phyloP scores from a whole-genome alignment of 129 eudicot genomes.

The Oenanthe sinensis region DNA sequence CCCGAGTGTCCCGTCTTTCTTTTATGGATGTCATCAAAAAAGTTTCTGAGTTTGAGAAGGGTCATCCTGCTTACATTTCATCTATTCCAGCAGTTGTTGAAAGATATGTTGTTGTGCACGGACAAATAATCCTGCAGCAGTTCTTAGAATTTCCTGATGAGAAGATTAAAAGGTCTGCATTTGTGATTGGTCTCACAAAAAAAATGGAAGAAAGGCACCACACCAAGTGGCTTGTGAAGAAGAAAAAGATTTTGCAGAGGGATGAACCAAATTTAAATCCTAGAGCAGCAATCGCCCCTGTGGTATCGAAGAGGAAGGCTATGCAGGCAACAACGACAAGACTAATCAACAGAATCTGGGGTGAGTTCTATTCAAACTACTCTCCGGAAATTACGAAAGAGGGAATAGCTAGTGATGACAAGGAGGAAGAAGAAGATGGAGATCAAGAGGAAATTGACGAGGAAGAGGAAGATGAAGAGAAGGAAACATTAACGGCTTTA shows the following conservation, averaged over 20 bases:
- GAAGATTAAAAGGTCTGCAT: conserved; percentile 59
- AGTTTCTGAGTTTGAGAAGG: conserved; percentile 59
- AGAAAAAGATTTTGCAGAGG: conserved; percentile 47
- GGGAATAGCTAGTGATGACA: conserved; percentile 31
- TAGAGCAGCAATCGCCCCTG: conserved; percentile 25
- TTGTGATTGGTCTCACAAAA: conserved; percentile 54
- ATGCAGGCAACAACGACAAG: conserved; percentile 61
- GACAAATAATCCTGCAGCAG: conserved; percentile 82
- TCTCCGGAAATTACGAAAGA: conserved; percentile 62
- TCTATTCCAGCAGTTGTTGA: conserved; percentile 58
- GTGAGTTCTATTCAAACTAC: conserved; percentile 81
- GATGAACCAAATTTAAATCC: conserved; percentile 31
- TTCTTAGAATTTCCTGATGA: conserved; percentile 85
- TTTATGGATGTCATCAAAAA: conserved; percentile 71
- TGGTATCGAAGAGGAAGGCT: conserved; percentile 30
- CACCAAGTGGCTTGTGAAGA: conserved; percentile 90
- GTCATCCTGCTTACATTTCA: conserved; percentile 73
- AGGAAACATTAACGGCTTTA: neutral
- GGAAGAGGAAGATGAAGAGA: conserved; percentile 45
- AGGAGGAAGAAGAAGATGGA: conserved; percentile 44
- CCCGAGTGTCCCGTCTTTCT: conserved; percentile 72
- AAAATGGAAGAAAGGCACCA: conserved; percentile 92
- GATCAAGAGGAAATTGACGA: conserved; percentile 64
- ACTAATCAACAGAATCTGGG: conserved; percentile 86
- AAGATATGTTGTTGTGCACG: conserved; percentile 84